A percentile compares a stretch with the other conserved stretches of the same genome.
Conservation (phyloP, 2,329 filamentous ascomycete genomes). For the Madurella mycetomatis region DNA sequence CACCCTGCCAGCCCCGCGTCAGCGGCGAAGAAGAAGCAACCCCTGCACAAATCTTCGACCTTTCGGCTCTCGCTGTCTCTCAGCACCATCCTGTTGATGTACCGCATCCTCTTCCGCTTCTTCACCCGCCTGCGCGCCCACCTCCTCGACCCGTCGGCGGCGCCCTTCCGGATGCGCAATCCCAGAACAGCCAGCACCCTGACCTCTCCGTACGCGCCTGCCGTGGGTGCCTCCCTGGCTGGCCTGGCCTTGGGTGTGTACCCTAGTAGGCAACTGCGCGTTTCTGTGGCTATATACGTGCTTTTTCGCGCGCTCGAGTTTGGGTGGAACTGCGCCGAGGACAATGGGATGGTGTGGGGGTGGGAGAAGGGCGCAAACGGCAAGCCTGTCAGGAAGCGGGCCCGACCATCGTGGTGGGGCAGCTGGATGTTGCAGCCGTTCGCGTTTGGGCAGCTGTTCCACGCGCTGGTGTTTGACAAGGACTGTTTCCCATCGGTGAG, state of each 20-base stretch:
- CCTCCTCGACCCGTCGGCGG: slow-evolving; percentile 73
- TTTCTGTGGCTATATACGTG: slow-evolving; percentile 77
- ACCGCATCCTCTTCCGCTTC: slow-evolving; percentile 87
- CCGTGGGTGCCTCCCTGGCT: slow-evolving; percentile 83
- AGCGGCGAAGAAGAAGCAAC: slow-evolving; percentile 41
- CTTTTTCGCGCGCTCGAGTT: slow-evolving; percentile 81
- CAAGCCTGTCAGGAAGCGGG: slow-evolving; percentile 41
- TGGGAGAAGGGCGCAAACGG: slow-evolving; percentile 48
- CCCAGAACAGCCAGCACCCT: slow-evolving; percentile 69
- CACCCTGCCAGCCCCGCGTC: slow-evolving; percentile 19
- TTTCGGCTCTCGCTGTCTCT: slow-evolving; percentile 77
- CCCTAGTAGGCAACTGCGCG: slow-evolving; percentile 60
- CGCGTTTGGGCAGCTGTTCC: slow-evolving; percentile 69
- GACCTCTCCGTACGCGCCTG: slow-evolving; percentile 79
- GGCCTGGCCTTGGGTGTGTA: slow-evolving; percentile 78
- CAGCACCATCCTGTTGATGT: slow-evolving; percentile 79
- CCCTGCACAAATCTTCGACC: slow-evolving; percentile 61
- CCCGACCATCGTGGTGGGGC: slow-evolving; percentile 76
- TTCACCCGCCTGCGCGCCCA: slow-evolving; percentile 74
- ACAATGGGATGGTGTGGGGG: slow-evolving; percentile 64
- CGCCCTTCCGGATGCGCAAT: slow-evolving; percentile 77
- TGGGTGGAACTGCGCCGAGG: slow-evolving; percentile 76
- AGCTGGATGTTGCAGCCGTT: slow-evolving; percentile 78
- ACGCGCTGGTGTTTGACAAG: slow-evolving; percentile 71
- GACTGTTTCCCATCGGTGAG: slow-evolving; percentile 64